These are phyloP conservation scores for Aspergillus conjunctus DNA, from an alignment of 495 filamentous ascomycete species.

Conservation along the genomic window DNA sequence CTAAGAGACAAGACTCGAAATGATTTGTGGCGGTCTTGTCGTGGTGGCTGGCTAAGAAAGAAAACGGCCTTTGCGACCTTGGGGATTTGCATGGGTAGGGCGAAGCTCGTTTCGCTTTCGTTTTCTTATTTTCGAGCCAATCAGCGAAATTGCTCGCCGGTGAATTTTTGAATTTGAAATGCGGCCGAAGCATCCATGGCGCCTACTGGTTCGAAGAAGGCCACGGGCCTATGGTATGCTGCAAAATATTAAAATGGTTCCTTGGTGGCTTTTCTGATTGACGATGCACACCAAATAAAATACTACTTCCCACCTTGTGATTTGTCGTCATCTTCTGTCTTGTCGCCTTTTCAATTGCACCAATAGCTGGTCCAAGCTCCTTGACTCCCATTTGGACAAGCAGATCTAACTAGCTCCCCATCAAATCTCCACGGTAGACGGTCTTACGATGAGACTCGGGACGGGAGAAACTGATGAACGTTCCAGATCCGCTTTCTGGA, in stretches of 20 bases:
- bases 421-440: slow-evolving; percentile 14
- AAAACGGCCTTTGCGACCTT: slow-evolving; percentile 32
- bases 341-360: slow-evolving; percentile 23
- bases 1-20: slow-evolving; percentile 24
- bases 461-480: background rate
- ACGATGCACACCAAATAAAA: slow-evolving; percentile 15
- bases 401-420: slow-evolving; percentile 29
- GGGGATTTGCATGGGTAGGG: slow-evolving; percentile 35
- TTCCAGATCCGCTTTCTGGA: too few relatives aligned
- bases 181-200: slow-evolving; percentile 32
- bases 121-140: slow-evolving; percentile 29
- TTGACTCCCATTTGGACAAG: slow-evolving; percentile 28
- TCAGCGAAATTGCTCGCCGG: slow-evolving; percentile 40
- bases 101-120: slow-evolving; percentile 31
- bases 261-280: slow-evolving; percentile 18
- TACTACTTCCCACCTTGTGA: slow-evolving; percentile 9
- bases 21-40: slow-evolving; percentile 35
- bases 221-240: slow-evolving; percentile 19
- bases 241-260: slow-evolving; percentile 9
- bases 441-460: slow-evolving; percentile 3
- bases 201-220: slow-evolving; percentile 19
- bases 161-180: slow-evolving; percentile 34
- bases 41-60: slow-evolving; percentile 14
- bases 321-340: slow-evolving; percentile 28
- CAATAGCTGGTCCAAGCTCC: slow-evolving; percentile 43